Conservation (phyloP, 371 early-diverging fungal species). For the Lichtheimia hyalospora region DNA sequence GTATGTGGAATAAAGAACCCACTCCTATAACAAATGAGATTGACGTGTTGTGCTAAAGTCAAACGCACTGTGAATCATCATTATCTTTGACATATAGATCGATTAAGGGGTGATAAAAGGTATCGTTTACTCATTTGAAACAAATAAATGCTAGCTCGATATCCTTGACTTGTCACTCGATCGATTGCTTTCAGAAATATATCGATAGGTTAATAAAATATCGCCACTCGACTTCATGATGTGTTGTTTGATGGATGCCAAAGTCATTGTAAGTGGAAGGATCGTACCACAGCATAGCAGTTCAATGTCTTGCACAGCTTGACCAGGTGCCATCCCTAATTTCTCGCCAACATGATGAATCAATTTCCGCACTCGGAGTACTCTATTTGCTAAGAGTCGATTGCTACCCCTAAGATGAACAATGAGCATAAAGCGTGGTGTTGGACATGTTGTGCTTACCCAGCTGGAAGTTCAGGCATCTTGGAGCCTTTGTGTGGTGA, state of each 20-base stretch:
- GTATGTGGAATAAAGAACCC: no score
- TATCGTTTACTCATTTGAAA: not conserved
- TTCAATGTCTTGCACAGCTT: constrained; percentile 52
- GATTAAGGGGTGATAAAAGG: no score
- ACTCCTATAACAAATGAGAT: no score
- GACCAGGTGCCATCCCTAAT: constrained; percentile 36
- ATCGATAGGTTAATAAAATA: constrained; percentile 66
- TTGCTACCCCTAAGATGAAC: constrained; percentile 50
- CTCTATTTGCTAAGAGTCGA: constrained; percentile 81
- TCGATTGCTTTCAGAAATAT: constrained; percentile 23
- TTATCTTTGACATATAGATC: not conserved
- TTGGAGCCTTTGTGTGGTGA: constrained; percentile 61
- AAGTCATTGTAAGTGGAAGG: constrained; percentile 71
- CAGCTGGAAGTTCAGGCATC: constrained; percentile 61
- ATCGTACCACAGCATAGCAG: constrained; percentile 77
- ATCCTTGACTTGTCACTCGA: not conserved
- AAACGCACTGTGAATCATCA: not conserved
- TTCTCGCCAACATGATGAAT: constrained; percentile 81
- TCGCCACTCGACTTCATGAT: constrained; percentile 86
- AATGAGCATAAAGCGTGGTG: no score
- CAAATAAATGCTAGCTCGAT: not conserved
- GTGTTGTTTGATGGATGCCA: constrained; percentile 82
- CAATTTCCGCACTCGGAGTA: constrained; percentile 86
- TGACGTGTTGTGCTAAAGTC: no score
- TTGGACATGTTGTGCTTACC: constrained; percentile 32